Conservation (phyloP, 2,329 filamentous ascomycete genomes). For the Cordyceps cicadae region DNA sequence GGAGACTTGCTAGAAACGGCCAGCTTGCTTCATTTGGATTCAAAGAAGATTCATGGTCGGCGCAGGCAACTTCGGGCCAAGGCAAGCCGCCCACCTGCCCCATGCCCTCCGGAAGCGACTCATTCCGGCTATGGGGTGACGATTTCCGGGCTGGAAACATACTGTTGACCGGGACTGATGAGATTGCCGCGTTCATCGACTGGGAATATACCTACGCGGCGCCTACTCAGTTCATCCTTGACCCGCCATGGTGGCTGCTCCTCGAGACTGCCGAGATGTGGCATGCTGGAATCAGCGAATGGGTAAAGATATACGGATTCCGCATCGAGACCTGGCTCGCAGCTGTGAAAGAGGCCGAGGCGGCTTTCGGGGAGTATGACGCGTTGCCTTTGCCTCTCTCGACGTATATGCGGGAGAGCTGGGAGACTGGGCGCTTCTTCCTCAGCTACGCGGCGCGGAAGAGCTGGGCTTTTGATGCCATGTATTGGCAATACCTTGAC, state of each 20-base stretch:
- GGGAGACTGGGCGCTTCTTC: constrained; percentile 26
- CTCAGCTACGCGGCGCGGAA: constrained; percentile 27
- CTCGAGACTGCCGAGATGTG: constrained; percentile 8
- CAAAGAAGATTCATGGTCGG: constrained; percentile 23
- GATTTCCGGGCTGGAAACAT: constrained; percentile 19
- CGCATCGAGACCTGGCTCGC: constrained; percentile 24
- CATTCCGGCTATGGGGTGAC: background rate
- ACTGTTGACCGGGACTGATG: background rate
- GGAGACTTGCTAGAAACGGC: constrained; percentile 18
- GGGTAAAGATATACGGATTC: constrained; percentile 18
- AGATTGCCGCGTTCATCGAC: constrained; percentile 24
- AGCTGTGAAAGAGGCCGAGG: constrained; percentile 17
- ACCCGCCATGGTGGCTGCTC: constrained; percentile 29
- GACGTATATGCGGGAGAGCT: constrained; percentile 25
- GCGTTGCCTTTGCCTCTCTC: background rate
- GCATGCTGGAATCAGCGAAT: constrained; percentile 13
- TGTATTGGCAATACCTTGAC: constrained; percentile 27
- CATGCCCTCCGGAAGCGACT: no score
- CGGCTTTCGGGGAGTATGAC: background rate
- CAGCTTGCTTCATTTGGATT: constrained; percentile 18
- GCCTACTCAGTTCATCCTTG: constrained; percentile 26
- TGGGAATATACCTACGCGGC: constrained; percentile 25
- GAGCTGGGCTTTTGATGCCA: constrained; percentile 26
- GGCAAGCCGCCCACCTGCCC: background rate
- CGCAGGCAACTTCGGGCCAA: constrained; percentile 10